phyloP scores from a whole-genome alignment of 2,329 filamentous ascomycete genomes.

The Tolypocladium tundrense region DNA sequence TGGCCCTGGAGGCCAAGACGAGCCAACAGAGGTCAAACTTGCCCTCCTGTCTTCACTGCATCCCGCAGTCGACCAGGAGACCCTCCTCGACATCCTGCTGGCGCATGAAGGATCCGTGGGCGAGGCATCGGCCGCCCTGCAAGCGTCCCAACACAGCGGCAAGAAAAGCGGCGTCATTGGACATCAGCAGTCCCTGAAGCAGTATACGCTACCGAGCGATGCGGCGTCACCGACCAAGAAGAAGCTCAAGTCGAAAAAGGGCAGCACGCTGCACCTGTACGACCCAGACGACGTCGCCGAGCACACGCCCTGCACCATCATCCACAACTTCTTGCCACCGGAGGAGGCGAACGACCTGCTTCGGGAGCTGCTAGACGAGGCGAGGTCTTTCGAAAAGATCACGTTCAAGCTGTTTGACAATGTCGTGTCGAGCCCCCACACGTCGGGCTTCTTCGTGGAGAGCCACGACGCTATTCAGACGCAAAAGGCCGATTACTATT shows the following conservation, averaged over 20 bases:
- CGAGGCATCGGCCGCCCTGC: slow-evolving; percentile 48
- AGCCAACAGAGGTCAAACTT: slow-evolving; percentile 83
- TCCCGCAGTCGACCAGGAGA: slow-evolving; percentile 50
- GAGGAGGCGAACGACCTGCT: slow-evolving; percentile 66
- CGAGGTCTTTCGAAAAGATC: slow-evolving; percentile 56
- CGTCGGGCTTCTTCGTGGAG: slow-evolving; percentile 73
- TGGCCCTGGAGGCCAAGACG: slow-evolving; percentile 39
- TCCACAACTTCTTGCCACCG: slow-evolving; percentile 77
- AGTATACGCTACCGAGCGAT: slow-evolving; percentile 27
- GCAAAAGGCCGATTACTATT: slow-evolving; percentile 73
- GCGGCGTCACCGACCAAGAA: slow-evolving; percentile 25
- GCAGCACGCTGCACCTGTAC: slow-evolving; percentile 75
- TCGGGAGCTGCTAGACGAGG: slow-evolving; percentile 63
- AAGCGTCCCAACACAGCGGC: slow-evolving; percentile 8
- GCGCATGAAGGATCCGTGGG: slow-evolving; percentile 69
- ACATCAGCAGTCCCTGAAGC: slow-evolving; percentile 53
- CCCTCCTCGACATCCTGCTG: slow-evolving; percentile 68
- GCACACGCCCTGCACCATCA: slow-evolving; percentile 82
- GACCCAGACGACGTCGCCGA: slow-evolving; percentile 69
- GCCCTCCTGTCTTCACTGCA: slow-evolving; percentile 73
- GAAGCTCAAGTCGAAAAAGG: slow-evolving; percentile 58
- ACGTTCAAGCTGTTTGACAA: slow-evolving; percentile 84
- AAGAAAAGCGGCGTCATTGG: slow-evolving; percentile 33
- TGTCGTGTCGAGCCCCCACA: slow-evolving; percentile 77
- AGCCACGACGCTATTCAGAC: slow-evolving; percentile 55